Conservation (phyloP, 2,329 filamentous ascomycete genomes). For the Fusarium nematophilum region DNA sequence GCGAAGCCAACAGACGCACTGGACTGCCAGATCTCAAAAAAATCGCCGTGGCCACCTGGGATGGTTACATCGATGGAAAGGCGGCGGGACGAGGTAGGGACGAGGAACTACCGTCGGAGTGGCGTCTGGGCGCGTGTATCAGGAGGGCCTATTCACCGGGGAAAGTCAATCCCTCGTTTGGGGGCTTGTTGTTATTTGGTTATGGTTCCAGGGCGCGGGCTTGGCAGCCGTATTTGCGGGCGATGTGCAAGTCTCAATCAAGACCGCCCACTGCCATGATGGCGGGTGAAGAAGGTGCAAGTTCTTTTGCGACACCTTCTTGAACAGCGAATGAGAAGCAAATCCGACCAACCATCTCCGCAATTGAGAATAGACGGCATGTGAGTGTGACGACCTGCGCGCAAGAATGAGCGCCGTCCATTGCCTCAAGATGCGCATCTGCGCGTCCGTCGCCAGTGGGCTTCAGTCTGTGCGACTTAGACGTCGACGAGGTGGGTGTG, state of each 20-base stretch:
- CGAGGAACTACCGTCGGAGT: slow-evolving; percentile 41
- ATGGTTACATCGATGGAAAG: slow-evolving; percentile 44
- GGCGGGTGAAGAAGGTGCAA: slow-evolving; percentile 16
- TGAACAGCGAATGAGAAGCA: slow-evolving; percentile 28
- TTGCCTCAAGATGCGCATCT: slow-evolving; percentile 7
- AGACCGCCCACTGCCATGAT: slow-evolving; percentile 24
- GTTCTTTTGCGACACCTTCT: slow-evolving; percentile 16
- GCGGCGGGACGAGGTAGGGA: slow-evolving; percentile 31
- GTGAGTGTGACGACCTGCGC: slow-evolving; percentile 38
- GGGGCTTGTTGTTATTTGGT: slow-evolving; percentile 17
- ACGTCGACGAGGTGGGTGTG: slow-evolving; percentile 30
- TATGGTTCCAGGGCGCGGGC: slow-evolving; percentile 25
- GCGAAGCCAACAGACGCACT: slow-evolving; percentile 37
- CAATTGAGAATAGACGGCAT: slow-evolving; percentile 28
- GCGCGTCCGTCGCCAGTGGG: slow-evolving; percentile 1
- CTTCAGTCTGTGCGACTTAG: slow-evolving; percentile 34
- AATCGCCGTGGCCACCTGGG: slow-evolving; percentile 42
- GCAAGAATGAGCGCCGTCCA: slow-evolving; percentile 12
- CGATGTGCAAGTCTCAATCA: slow-evolving; percentile 31
- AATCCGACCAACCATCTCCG: slow-evolving; percentile 21
- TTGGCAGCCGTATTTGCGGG: slow-evolving; percentile 31
- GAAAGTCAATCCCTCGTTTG: slow-evolving; percentile 35
- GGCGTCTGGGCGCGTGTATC: slow-evolving; percentile 44
- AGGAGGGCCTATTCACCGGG: slow-evolving; percentile 42
- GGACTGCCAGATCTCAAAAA: slow-evolving; percentile 44